phyloP scores from a whole-genome alignment of 768 basidiomycete species.

The Tricholoma terreum region DNA sequence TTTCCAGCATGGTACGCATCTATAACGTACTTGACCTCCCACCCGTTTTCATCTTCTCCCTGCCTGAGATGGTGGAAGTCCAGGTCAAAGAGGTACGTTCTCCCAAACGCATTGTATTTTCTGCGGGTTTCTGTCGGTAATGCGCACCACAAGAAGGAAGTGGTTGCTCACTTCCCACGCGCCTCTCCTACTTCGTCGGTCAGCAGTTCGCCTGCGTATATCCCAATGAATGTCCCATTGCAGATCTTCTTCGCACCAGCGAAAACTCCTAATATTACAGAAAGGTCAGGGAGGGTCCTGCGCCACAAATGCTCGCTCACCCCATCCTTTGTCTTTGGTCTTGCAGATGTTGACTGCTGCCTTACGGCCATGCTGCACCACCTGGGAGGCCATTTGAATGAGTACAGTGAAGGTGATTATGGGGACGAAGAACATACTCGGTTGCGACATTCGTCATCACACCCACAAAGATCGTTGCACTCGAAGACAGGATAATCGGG shows the following conservation, averaged over 20 bases:
- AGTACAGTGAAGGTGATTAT: neutral
- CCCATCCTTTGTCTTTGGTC: constrained; percentile 83
- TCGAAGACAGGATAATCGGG: constrained; percentile 72
- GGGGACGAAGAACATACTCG: constrained; percentile 46
- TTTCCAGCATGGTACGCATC: constrained; percentile 90
- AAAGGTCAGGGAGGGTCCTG: neutral
- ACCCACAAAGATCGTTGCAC: constrained; percentile 80
- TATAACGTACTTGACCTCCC: constrained; percentile 52
- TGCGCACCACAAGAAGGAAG: neutral
- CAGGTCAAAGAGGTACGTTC: constrained; percentile 80
- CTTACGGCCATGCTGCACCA: constrained; percentile 79
- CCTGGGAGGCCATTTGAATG: constrained; percentile 39
- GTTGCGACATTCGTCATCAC: constrained; percentile 79
- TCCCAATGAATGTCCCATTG: constrained; percentile 69
- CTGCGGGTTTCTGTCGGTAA: constrained; percentile 32
- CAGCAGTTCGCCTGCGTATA: constrained; percentile 84
- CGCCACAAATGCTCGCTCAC: constrained; percentile 35
- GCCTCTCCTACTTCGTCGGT: constrained; percentile 62
- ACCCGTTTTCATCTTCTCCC: constrained; percentile 25
- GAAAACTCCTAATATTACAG: constrained; percentile 57
- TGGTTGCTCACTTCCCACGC: constrained; percentile 61
- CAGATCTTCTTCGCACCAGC: constrained; percentile 62
- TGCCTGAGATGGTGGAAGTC: constrained; percentile 69
- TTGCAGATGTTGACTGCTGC: constrained; percentile 60
- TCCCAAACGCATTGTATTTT: constrained; percentile 68